Conservation (phyloP, 2,329 filamentous ascomycete species). For the Bertia moriformis region DNA sequence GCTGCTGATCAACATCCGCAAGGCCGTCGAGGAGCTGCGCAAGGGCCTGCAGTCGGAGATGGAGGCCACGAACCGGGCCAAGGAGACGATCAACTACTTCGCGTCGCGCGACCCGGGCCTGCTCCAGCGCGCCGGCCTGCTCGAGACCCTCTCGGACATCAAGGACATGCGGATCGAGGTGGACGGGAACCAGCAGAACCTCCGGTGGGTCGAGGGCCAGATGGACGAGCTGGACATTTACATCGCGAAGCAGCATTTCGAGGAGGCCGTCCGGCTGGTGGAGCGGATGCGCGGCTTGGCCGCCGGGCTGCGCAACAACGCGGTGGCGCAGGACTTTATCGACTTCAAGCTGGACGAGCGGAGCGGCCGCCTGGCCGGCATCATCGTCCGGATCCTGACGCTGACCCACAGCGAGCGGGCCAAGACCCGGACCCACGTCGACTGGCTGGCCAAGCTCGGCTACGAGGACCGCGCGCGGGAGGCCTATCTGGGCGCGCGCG, state of each 20-base stretch:
- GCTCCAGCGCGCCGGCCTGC: constrained; percentile 63
- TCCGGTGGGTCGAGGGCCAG: constrained; percentile 88
- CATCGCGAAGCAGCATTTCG: constrained; percentile 79
- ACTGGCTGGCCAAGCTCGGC: constrained; percentile 72
- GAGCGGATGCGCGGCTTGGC: constrained; percentile 74
- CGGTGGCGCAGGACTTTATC: constrained; percentile 81
- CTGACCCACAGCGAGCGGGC: constrained; percentile 63
- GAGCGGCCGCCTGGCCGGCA: constrained; percentile 59
- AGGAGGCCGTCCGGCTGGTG: constrained; percentile 67
- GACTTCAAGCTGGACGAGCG: constrained; percentile 80
- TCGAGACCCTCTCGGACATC: constrained; percentile 64
- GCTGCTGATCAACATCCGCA: constrained; percentile 77
- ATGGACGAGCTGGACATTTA: constrained; percentile 94
- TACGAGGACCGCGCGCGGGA: constrained; percentile 83
- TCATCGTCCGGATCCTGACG: constrained; percentile 64
- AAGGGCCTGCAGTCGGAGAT: constrained; percentile 75
- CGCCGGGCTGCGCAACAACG: constrained; percentile 69
- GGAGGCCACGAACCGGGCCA: constrained; percentile 70
- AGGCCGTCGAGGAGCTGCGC: constrained; percentile 80
- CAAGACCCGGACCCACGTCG: constrained; percentile 67
- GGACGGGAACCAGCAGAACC: constrained; percentile 88
- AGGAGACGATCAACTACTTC: constrained; percentile 76
- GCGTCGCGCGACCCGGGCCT: constrained; percentile 64
- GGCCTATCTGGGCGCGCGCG: constrained; percentile 69
- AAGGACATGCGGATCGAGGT: constrained; percentile 89